phyloP scores from a whole-genome alignment of 345 rosid species.

The Citropsis articulata region DNA sequence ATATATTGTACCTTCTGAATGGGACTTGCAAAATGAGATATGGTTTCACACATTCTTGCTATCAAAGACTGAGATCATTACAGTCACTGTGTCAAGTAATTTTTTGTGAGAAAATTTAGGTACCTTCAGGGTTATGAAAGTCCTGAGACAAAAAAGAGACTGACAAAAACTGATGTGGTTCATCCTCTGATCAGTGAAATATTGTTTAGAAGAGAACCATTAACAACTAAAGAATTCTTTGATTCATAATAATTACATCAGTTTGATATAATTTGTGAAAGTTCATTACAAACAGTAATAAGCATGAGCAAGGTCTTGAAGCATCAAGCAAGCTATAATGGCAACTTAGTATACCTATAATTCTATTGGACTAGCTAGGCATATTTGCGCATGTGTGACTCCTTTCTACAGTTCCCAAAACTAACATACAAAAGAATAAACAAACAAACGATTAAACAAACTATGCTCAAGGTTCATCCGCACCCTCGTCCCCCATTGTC shows the following conservation, averaged over 20 bases:
- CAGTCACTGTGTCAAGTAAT: not conserved
- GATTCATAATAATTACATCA: not conserved
- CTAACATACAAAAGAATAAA: conserved; percentile 40
- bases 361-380: not conserved
- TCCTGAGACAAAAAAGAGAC: too few relatives aligned
- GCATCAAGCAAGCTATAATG: not conserved
- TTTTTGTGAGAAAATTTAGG: too few relatives aligned
- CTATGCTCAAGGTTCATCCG: conserved; percentile 41
- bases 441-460: conserved; percentile 17
- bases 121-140: too few relatives aligned
- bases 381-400: conserved; percentile 11
- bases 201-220: not conserved
- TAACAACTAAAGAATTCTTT: not conserved
- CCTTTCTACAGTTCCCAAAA: conserved; percentile 18
- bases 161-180: not conserved
- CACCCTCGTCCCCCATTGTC: conserved; percentile 42
- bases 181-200: not conserved
- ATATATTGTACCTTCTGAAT: not conserved
- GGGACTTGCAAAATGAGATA: not conserved
- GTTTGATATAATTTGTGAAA: not conserved
- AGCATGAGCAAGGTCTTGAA: not conserved
- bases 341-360: not conserved
- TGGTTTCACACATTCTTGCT: too few relatives aligned
- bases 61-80: not conserved
- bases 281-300: conserved; percentile 3